Evolutionary conservation across 2,329 filamentous ascomycete genomes (phyloP).

Genomic region (Colletotrichum cuscutae): DNA sequence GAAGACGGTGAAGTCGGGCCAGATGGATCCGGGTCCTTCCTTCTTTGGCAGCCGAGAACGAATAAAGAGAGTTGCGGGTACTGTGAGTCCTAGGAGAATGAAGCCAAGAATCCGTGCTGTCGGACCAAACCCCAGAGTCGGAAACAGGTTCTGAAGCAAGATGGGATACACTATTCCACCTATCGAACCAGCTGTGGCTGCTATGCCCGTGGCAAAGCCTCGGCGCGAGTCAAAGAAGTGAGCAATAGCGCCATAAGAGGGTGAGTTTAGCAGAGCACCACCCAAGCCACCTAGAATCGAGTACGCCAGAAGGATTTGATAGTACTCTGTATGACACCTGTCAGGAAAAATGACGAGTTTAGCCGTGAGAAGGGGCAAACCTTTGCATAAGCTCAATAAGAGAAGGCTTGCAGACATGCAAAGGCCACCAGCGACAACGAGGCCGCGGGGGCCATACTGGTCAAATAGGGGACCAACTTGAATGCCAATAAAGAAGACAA

Average conservation of each 20-base stretch:
- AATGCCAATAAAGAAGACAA: slow-evolving; percentile 84
- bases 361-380: slow-evolving; percentile 43
- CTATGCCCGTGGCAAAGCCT: slow-evolving; percentile 83
- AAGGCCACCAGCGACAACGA: slow-evolving; percentile 74
- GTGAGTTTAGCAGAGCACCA: slow-evolving; percentile 81
- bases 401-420: slow-evolving; percentile 71
- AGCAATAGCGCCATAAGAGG: slow-evolving; percentile 77
- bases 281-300: slow-evolving; percentile 78
- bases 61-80: slow-evolving; percentile 59
- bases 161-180: slow-evolving; percentile 74
- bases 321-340: slow-evolving; percentile 62
- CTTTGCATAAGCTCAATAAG: slow-evolving; percentile 73
- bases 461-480: slow-evolving; percentile 88
- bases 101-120: slow-evolving; percentile 61
- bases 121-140: slow-evolving; percentile 59
- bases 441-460: slow-evolving; percentile 72
- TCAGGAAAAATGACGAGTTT: not conserved
- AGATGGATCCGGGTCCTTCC: slow-evolving; percentile 53
- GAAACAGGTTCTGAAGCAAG: slow-evolving; percentile 56
- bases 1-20: slow-evolving; percentile 72
- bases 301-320: slow-evolving; percentile 84
- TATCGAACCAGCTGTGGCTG: slow-evolving; percentile 76
- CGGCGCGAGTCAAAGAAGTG: slow-evolving; percentile 83
- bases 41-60: slow-evolving; percentile 64
- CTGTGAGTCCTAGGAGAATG: slow-evolving; percentile 57